Percentiles rank a stretch among this genome's conserved stretches.
These are phyloP conservation scores for Fusarium pseudograminearum DNA, from an alignment of 2,329 filamentous ascomycete species.

Conservation along the genomic window DNA sequence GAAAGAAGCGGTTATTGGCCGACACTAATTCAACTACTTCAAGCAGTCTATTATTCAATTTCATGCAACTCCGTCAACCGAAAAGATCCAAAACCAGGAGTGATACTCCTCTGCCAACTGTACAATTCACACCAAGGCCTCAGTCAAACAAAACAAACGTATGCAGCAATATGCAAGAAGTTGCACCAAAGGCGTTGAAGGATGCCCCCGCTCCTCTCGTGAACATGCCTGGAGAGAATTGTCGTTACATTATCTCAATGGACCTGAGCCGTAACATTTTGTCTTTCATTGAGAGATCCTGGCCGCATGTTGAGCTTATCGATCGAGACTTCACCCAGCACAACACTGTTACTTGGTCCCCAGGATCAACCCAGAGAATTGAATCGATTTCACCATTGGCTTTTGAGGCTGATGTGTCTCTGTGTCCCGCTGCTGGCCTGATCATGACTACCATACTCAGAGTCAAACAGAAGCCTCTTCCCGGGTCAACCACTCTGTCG, in stretches of 20 bases:
- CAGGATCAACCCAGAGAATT: slow-evolving; percentile 44
- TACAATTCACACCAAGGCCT: neutral
- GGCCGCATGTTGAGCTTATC: slow-evolving; percentile 64
- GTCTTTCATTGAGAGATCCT: slow-evolving; percentile 61
- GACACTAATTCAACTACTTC: slow-evolving; percentile 42
- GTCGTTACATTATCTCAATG: slow-evolving; percentile 64
- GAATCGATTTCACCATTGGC: slow-evolving; percentile 54
- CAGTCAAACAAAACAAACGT: too few species aligned
- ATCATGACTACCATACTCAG: slow-evolving; percentile 78
- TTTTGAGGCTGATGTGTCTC: slow-evolving; percentile 77
- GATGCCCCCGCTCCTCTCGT: slow-evolving; percentile 35
- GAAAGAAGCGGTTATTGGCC: slow-evolving; percentile 22
- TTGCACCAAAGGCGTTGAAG: neutral
- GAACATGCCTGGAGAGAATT: slow-evolving; percentile 26
- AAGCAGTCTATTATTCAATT: slow-evolving; percentile 48
- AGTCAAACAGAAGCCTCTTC: slow-evolving; percentile 77
- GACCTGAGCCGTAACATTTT: slow-evolving; percentile 61
- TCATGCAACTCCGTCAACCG: slow-evolving; percentile 50
- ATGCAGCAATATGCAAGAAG: neutral
- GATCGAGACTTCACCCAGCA: slow-evolving; percentile 69
- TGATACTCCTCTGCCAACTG: neutral
- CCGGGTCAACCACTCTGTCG: slow-evolving; percentile 57
- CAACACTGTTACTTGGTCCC: slow-evolving; percentile 52
- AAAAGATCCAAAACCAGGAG: slow-evolving; percentile 41
- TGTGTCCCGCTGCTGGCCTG: slow-evolving; percentile 77